phyloP scores from a whole-genome alignment of 148 eudicot species.

The Amaranthus cruentus region DNA sequence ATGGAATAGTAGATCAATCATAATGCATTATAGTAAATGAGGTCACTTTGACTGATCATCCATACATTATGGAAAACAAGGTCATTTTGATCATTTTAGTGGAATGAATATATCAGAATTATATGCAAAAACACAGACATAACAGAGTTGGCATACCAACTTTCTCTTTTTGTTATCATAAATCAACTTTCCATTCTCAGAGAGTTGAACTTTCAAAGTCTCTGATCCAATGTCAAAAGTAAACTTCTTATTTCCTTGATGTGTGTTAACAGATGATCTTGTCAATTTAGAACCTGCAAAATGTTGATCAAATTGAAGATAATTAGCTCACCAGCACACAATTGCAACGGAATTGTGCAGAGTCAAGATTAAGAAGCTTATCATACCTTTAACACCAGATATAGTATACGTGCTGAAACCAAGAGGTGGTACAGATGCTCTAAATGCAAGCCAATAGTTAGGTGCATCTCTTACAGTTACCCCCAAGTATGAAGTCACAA shows the following conservation, averaged over 20 bases:
- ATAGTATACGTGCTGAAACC: constrained; percentile 68
- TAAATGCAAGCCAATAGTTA: constrained; percentile 65
- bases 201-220: constrained; percentile 44
- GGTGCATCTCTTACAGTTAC: constrained; percentile 31
- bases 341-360: background rate
- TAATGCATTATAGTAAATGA: background rate
- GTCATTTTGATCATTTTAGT: background rate
- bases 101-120: constrained; percentile 5
- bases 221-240: constrained; percentile 56
- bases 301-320: constrained; percentile 5
- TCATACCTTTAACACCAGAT: constrained; percentile 48
- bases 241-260: constrained; percentile 31
- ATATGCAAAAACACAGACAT: constrained; percentile 2
- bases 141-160: constrained; percentile 38
- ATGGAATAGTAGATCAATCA: background rate
- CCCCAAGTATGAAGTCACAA: constrained; percentile 55
- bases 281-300: constrained; percentile 41
- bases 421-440: constrained; percentile 69
- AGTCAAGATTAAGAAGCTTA: constrained; percentile 9
- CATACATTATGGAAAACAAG: background rate
- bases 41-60: too few relatives aligned
- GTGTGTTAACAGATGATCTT: constrained; percentile 37
- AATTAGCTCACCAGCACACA: constrained; percentile 5
- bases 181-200: constrained; percentile 40
- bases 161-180: constrained; percentile 41